Conservation (phyloP, 225 moss, liverwort and hornwort species). For the Asterella californica region DNA sequence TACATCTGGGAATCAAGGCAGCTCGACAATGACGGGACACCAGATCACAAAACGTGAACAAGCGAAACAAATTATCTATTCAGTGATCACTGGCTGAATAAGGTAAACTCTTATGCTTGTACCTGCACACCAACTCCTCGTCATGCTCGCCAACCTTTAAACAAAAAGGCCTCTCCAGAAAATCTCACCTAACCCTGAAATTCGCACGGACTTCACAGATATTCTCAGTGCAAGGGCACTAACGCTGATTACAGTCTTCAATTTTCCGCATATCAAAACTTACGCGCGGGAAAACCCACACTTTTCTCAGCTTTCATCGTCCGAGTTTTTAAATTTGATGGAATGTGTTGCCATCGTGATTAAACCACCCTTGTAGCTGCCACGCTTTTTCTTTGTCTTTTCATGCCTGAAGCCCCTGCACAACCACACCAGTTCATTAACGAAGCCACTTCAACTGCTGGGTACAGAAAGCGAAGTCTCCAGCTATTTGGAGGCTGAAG, state of each 20-base stretch:
- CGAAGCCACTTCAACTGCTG: neutral
- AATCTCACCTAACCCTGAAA: neutral
- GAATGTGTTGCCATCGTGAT: slow-evolving; percentile 89
- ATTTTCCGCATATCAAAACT: neutral
- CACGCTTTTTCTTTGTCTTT: slow-evolving; percentile 95
- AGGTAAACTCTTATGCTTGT: no score
- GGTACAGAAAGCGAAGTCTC: neutral
- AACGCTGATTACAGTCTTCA: neutral
- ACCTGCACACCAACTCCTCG: no score
- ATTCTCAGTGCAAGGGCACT: neutral
- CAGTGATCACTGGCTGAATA: no score
- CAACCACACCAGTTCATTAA: neutral
- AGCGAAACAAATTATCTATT: no score
- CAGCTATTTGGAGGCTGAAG: neutral
- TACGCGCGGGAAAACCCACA: neutral
- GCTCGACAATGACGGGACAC: no score
- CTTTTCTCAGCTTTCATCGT: slow-evolving; percentile 42
- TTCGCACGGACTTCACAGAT: neutral
- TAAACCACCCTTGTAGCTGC: slow-evolving; percentile 79
- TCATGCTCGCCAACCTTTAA: no score
- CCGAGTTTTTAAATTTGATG: slow-evolving; percentile 77
- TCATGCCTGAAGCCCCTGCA: slow-evolving; percentile 87
- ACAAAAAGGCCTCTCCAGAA: neutral
- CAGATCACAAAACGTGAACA: no score
- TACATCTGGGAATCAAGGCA: no score